Percentiles rank a stretch among this genome's conserved stretches.
phyloP scores from a whole-genome alignment of 352 stramenopile species.

The Achlya hypogyna region DNA sequence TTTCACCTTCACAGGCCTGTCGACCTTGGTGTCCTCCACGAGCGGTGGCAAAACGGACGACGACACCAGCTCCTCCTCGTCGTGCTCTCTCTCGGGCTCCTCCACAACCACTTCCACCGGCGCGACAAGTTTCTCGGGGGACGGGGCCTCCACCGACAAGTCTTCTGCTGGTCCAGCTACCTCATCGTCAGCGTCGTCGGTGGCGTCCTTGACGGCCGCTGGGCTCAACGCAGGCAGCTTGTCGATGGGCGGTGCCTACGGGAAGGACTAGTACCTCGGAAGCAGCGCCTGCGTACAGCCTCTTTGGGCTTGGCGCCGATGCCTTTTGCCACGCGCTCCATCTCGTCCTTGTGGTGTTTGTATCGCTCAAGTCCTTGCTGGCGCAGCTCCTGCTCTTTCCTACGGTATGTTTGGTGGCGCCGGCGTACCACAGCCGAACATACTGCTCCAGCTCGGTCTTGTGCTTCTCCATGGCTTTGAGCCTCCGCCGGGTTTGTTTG shows the following conservation, averaged over 20 bases:
- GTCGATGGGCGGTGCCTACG: not conserved
- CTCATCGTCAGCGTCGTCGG: not conserved
- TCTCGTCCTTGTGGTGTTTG: conserved; percentile 48
- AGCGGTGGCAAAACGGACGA: not conserved
- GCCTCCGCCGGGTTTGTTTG: conserved; percentile 33
- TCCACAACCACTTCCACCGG: not conserved
- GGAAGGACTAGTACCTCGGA: not conserved
- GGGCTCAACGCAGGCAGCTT: no score
- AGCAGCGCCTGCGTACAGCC: not conserved
- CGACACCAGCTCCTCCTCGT: not conserved
- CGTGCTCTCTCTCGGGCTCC: not conserved
- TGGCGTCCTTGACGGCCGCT: no score
- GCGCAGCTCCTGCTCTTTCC: conserved; percentile 41
- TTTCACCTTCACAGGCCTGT: conserved; percentile 23
- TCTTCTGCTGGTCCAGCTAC: no score
- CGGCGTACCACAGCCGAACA: no score
- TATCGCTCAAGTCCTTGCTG: conserved; percentile 40
- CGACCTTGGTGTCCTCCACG: not conserved
- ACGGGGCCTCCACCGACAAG: not conserved
- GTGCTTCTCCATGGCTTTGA: conserved; percentile 35
- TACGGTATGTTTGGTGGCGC: no score
- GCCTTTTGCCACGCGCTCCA: conserved; percentile 52
- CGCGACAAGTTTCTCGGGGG: not conserved
- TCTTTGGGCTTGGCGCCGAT: conserved; percentile 17
- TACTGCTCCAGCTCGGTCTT: conserved; percentile 42